Evolutionary conservation across 192 early-diverging fungal genomes (phyloP).

Genomic region (Coemansia sp.): DNA sequence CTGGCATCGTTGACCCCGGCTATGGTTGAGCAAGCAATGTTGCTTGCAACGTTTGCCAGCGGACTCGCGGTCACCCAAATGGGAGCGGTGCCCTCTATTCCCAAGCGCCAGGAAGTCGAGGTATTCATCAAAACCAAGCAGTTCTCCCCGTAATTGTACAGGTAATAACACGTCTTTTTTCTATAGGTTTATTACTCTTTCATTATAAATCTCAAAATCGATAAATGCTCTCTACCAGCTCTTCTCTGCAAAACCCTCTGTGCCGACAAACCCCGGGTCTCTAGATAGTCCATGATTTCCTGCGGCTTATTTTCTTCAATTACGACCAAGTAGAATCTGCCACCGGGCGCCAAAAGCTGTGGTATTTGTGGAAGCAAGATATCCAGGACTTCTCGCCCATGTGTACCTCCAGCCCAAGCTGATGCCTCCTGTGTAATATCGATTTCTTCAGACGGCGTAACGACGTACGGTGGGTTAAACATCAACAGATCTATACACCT

Average conservation of each 20-base stretch:
- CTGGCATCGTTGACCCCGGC: constrained; percentile 30
- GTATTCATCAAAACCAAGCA: constrained; percentile 20
- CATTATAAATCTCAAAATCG: constrained; percentile 31
- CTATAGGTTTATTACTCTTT: neutral
- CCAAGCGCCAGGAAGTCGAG: constrained; percentile 31
- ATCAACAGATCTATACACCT: constrained; percentile 74
- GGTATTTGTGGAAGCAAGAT: constrained; percentile 71
- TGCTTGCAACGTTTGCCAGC: constrained; percentile 38
- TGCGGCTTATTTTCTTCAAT: constrained; percentile 85
- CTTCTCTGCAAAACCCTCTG: constrained; percentile 26
- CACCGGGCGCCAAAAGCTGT: constrained; percentile 65
- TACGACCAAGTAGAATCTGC: constrained; percentile 83
- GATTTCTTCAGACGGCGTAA: constrained; percentile 81
- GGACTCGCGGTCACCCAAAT: constrained; percentile 39
- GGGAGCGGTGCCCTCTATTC: constrained; percentile 50
- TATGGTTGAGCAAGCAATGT: constrained; percentile 40
- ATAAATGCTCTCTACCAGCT: constrained; percentile 39
- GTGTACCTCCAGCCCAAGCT: constrained; percentile 91
- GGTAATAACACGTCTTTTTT: too few species aligned
- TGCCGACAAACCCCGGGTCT: constrained; percentile 11
- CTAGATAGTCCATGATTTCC: constrained; percentile 72
- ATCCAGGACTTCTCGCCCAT: constrained; percentile 88
- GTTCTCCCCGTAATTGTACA: neutral
- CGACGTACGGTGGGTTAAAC: constrained; percentile 96
- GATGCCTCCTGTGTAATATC: constrained; percentile 64